Base-by-base conservation (phyloP, 2,329 filamentous ascomycete genomes). In the Beauveria bassiana region DNA sequence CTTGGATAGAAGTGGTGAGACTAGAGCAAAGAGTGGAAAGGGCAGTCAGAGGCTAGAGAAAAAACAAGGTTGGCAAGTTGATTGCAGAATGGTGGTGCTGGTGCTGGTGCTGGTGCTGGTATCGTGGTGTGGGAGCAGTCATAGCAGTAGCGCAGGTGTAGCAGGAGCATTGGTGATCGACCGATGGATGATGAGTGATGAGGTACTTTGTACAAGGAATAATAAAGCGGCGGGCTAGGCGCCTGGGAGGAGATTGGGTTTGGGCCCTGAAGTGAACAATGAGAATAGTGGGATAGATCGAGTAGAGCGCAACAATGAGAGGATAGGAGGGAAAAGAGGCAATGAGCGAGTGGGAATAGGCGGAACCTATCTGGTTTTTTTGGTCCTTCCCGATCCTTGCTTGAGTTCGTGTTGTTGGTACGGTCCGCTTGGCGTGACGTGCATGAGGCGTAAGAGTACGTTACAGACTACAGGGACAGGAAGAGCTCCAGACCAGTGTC, bases 351-450 rank as follows among this genome's bases (percentile, higher is more conserved):
- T 22, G 24, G 46, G 47, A 63, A 50, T 53, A 55, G 47, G 9
- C 49, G 46, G 31, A 61, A 57, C 46, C 24, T 24, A 63, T 47
- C 46, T 55, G 59, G 34, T 20, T 62, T 54, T 59, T 34, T 50
- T 40, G 50, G 28, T 55, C 40, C 34, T 16, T 38, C 16, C 31
- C 61, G 38, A 46, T 60, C 49, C 49, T 53, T 59, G 47, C 38
- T 34, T 46, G 24, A 20, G 49, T 28, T 59, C 31, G 57, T 57
- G 45, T 57, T 31, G n/a, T 38, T 28, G 20, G 16, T 50, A 34
- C 57, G 47, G 26, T 12, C 40, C 28, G 49, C 58, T 60, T 53
- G 58, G 58, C 58, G 58, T 60, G 58, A 60, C 58, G 58, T 60
- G 58, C 49, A 46, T 45, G 58, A 53, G 40, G 28, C 38, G 58